Percentiles rank a stretch among this genome's conserved stretches.
phyloP scores from a whole-genome alignment of 1,139 yeast species.

The Suzukiozyma palmioleophila region DNA sequence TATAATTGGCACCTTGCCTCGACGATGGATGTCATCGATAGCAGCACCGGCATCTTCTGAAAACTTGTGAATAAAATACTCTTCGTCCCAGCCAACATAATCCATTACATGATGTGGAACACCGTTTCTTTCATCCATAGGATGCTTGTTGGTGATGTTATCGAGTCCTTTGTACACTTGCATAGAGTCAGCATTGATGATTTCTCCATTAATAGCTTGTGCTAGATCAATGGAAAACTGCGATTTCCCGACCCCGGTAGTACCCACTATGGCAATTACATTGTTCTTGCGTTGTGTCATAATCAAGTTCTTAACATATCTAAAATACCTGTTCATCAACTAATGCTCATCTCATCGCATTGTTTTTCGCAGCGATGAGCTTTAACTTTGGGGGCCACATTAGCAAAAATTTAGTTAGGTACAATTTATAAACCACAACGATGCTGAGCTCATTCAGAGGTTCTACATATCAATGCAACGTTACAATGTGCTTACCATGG shows the following conservation, averaged over 20 bases:
- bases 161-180: slow-evolving; percentile 78
- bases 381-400: no score
- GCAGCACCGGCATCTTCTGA: slow-evolving; percentile 60
- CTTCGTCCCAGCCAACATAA: slow-evolving; percentile 75
- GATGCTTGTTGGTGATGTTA: slow-evolving; percentile 88
- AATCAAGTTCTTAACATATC: slow-evolving; percentile 19
- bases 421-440: no score
- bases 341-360: slow-evolving; percentile 1
- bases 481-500: no score
- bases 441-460: no score
- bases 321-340: slow-evolving; percentile 12
- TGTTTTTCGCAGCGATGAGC: neutral
- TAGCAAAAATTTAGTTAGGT: no score
- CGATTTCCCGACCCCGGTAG: slow-evolving; percentile 98
- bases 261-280: slow-evolving; percentile 78
- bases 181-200: slow-evolving; percentile 96
- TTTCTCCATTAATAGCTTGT: slow-evolving; percentile 72
- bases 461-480: no score
- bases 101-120: slow-evolving; percentile 84
- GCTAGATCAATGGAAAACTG: slow-evolving; percentile 81
- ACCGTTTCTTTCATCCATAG: slow-evolving; percentile 67
- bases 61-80: slow-evolving; percentile 80
- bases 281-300: slow-evolving; percentile 30
- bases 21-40: slow-evolving; percentile 60
- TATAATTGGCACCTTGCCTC: slow-evolving; percentile 77